Evolutionary conservation across 495 filamentous ascomycete species (phyloP), one percentile per base, ranked within the genome.

Genomic region (Terfezia boudieri): DNA sequence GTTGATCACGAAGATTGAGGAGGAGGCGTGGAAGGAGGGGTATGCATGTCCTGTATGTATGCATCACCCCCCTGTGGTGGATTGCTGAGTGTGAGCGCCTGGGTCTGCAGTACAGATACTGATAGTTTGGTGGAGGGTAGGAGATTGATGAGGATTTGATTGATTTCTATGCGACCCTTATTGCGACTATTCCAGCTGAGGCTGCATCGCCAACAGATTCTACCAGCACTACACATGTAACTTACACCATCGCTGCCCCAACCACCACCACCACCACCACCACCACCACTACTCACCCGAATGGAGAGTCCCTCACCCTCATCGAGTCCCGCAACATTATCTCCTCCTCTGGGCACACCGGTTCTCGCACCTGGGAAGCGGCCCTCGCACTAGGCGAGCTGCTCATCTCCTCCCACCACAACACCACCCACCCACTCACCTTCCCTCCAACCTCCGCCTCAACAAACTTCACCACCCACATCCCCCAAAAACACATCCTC

Each of bases 291-390:
- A 64, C 62, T 0, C 64, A 64, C 26, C 8, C 17, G 8, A 2
- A 4, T 6, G 41, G 41, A 8, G 41, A 4, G 0, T 46, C 66
- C 6, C 69, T 82, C 56, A 81, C 71, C 9, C 62, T 85, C 0
- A 69, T 82, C 4, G 89, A 96, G 69, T 79, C 82, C 10, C 78
- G 81, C 4, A 73, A 74, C 32, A 65, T 94, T 1, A 77, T 96
- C 46, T 79, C 84, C 9, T 76, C 77, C 0, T 68, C 73, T 7
- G 85, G 84, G 4, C 93, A 84, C 2, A 95, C 89, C 0, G 89
- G 89, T 0, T 71, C 86, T 32, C 77, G 89, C 10, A 96, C 89
- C 6, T 96, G 89, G 89, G 89, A 94, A 69, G 89, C 89, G 4
- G 79, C 86, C 0, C 68, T 96, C n/a, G 82, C 87, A 63, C 73